phyloP scores from a whole-genome alignment of 176 grass and related monocot species.

The Cymbopogon citratus region DNA sequence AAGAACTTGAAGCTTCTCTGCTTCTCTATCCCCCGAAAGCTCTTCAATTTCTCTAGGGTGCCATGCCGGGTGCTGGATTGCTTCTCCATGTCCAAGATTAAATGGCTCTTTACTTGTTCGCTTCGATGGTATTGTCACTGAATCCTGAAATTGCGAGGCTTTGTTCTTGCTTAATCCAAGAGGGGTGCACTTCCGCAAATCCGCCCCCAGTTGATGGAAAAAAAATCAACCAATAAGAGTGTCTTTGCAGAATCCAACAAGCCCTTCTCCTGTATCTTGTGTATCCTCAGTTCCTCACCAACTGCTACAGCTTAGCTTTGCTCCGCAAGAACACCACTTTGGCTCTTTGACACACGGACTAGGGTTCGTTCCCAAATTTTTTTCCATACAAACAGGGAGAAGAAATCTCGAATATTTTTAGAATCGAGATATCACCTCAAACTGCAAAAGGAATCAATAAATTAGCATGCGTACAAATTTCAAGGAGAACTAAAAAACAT shows the following conservation, averaged over 20 bases:
- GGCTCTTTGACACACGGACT: neutral
- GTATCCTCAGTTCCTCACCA: neutral
- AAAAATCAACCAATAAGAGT: neutral
- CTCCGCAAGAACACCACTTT: neutral
- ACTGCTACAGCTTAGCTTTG: neutral
- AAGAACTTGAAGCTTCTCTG: slow-evolving; percentile 67
- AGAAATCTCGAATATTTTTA: neutral
- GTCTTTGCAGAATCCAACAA: neutral
- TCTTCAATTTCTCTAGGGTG: slow-evolving; percentile 45
- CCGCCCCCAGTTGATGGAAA: neutral
- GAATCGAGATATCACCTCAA: neutral
- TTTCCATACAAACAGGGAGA: neutral
- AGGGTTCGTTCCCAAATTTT: neutral
- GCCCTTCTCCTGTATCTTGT: neutral
- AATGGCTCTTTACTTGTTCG: neutral
- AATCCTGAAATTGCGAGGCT: neutral
- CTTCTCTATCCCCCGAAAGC: slow-evolving; percentile 65
- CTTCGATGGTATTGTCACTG: neutral
- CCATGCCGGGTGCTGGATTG: slow-evolving; percentile 38
- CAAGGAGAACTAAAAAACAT: neutral
- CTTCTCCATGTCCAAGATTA: slow-evolving; percentile 44
- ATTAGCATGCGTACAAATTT: neutral
- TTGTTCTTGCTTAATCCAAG: slow-evolving; percentile 19
- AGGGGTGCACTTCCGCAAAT: neutral
- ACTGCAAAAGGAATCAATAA: neutral